phyloP scores from a whole-genome alignment of 2,329 filamentous ascomycete species.

The Colletotrichum truncatum region DNA sequence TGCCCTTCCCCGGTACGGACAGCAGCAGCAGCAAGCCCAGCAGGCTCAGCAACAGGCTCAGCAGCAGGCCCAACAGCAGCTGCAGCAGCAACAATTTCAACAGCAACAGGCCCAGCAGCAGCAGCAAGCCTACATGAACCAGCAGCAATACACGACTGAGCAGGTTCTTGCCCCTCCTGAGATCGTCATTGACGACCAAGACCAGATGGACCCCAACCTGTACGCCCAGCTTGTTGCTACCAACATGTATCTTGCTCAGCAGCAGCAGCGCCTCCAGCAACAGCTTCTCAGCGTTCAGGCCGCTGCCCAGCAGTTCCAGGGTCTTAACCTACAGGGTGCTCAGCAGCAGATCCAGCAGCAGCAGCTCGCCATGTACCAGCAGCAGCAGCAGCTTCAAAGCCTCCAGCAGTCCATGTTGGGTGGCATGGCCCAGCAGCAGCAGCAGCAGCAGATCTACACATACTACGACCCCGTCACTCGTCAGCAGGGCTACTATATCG shows the following conservation, averaged over 20 bases:
- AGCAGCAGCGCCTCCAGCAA: constrained; percentile 94
- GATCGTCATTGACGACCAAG: constrained; percentile 76
- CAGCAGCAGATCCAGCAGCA: constrained; percentile 57
- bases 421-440: constrained; percentile 56
- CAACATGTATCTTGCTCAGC: constrained; percentile 91
- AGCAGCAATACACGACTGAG: constrained; percentile 74
- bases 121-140: constrained; percentile 42
- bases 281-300: constrained; percentile 87
- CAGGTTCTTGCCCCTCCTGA: constrained; percentile 88
- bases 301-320: constrained; percentile 84
- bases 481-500: constrained; percentile 83
- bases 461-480: constrained; percentile 89
- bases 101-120: constrained; percentile 40
- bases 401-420: constrained; percentile 54
- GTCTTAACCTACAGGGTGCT: constrained; percentile 71
- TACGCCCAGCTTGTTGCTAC: constrained; percentile 92
- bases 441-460: constrained; percentile 81
- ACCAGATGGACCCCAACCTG: constrained; percentile 83
- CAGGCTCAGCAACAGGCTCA: constrained; percentile 15
- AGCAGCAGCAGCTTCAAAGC: constrained; percentile 51
- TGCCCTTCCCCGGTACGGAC: constrained; percentile 59
- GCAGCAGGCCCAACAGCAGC: constrained; percentile 38
- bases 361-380: constrained; percentile 53
- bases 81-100: constrained; percentile 36
- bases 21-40: constrained; percentile 41